These are phyloP conservation scores for Zygoascus meyerae DNA, from an alignment of 1,139 yeast species.

Conservation along the genomic window DNA sequence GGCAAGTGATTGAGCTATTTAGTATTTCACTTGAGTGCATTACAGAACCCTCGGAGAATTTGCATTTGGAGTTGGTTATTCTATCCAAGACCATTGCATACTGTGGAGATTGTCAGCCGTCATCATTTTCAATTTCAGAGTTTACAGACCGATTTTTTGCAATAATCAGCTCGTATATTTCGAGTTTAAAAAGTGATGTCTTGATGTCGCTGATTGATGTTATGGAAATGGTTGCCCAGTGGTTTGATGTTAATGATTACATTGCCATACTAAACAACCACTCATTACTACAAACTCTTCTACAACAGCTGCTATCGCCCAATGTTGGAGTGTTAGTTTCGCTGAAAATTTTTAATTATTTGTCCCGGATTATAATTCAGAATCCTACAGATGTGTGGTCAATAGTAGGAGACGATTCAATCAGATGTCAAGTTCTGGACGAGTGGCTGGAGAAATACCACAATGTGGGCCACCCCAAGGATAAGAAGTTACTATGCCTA, in stretches of 20 bases:
- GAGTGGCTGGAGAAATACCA: constrained; percentile 37
- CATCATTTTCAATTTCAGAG: constrained; percentile 3
- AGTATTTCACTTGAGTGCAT: constrained; percentile 47
- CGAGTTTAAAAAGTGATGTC: constrained; percentile 66
- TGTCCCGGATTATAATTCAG: constrained; percentile 49
- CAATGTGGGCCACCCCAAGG: constrained; percentile 62
- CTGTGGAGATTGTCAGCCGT: constrained; percentile 1
- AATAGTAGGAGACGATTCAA: constrained; percentile 26
- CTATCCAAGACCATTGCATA: constrained; percentile 56
- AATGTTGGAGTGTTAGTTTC: constrained; percentile 34
- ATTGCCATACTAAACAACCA: constrained; percentile 25
- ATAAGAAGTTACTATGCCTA: constrained; percentile 55
- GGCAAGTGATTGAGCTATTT: constrained; percentile 43
- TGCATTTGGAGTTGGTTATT: constrained; percentile 62
- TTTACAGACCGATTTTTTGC: constrained; percentile 36
- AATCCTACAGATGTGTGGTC: constrained; percentile 43
- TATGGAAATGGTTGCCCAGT: constrained; percentile 19
- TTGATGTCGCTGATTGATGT: constrained; percentile 29
- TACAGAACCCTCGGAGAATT: constrained; percentile 65
- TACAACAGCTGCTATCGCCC: constrained; percentile 45
- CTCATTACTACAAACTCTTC: constrained; percentile 29
- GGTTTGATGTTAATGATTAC: constrained; percentile 23
- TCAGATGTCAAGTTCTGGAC: constrained; percentile 20
- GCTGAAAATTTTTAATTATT: constrained; percentile 44
- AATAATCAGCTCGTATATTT: constrained; percentile 50